These are phyloP conservation scores for Diaporthe longicolla DNA, from an alignment of 2,329 filamentous ascomycete species.

Conservation along the genomic window DNA sequence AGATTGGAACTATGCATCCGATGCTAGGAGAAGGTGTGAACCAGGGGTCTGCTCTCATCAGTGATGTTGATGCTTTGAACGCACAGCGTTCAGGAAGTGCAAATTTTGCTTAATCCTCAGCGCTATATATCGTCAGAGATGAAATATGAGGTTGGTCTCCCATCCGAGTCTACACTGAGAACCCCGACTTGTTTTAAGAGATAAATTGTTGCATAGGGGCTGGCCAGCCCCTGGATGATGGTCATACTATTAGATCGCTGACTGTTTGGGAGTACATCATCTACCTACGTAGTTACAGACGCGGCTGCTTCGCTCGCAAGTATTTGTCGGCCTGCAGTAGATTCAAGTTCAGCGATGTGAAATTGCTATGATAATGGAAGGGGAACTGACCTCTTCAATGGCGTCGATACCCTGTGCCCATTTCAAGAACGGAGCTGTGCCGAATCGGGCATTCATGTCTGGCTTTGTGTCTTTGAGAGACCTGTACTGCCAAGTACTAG, in stretches of 20 bases:
- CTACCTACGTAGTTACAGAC: background rate
- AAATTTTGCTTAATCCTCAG: background rate
- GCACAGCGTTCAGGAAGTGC: background rate
- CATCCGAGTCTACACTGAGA: background rate
- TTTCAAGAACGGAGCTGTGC: conserved; percentile 27
- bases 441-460: conserved; percentile 29
- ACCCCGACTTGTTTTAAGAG: too few relatives aligned
- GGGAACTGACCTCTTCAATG: conserved; percentile 29
- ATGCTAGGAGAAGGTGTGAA: background rate
- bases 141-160: background rate
- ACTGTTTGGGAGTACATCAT: too few relatives aligned
- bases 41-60: background rate
- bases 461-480: conserved; percentile 21
- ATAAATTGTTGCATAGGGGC: too few relatives aligned
- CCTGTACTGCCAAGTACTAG: conserved; percentile 11
- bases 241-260: background rate
- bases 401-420: conserved; percentile 35
- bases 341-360: background rate
- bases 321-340: background rate
- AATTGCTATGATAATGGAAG: background rate
- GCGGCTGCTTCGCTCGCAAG: conserved; percentile 5
- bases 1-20: background rate
- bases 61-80: background rate
- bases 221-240: background rate
- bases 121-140: background rate